Evolutionary conservation across 495 filamentous ascomycete species (phyloP).

Genomic region (Cetradonia linearis): DNA sequence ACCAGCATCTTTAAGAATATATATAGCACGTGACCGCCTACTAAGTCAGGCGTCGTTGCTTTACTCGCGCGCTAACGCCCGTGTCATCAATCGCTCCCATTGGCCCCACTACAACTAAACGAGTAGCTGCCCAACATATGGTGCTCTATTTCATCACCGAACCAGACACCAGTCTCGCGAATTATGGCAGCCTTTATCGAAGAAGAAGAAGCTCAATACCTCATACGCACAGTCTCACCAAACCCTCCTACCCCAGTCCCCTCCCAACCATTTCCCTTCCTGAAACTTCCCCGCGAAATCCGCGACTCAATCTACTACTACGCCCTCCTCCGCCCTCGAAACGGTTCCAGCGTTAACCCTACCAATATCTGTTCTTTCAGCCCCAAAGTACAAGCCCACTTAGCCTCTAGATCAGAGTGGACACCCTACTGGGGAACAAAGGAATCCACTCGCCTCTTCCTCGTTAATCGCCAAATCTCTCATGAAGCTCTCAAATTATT

Average conservation of each 20-base stretch:
- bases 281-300: not conserved
- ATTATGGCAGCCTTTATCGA: not conserved
- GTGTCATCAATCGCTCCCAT: no score
- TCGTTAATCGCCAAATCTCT: not conserved
- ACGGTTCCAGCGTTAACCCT: not conserved
- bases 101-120: no score
- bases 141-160: no score
- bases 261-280: not conserved
- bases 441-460: not conserved
- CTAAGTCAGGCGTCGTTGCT: no score
- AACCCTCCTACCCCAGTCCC: not conserved
- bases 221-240: not conserved
- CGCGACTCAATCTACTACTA: constrained; percentile 3
- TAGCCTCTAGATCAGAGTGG: not conserved
- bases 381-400: not conserved
- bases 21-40: no score
- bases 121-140: no score
- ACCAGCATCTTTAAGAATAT: no score
- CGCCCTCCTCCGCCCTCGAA: not conserved
- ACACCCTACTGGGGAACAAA: not conserved
- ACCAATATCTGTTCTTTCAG: not conserved
- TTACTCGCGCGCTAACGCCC: no score
- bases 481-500: not conserved
- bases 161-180: no score
- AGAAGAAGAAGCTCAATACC: not conserved